Evolutionary conservation across 208 protist species (phyloP).

Genomic region (Trypanosoma grayi): DNA sequence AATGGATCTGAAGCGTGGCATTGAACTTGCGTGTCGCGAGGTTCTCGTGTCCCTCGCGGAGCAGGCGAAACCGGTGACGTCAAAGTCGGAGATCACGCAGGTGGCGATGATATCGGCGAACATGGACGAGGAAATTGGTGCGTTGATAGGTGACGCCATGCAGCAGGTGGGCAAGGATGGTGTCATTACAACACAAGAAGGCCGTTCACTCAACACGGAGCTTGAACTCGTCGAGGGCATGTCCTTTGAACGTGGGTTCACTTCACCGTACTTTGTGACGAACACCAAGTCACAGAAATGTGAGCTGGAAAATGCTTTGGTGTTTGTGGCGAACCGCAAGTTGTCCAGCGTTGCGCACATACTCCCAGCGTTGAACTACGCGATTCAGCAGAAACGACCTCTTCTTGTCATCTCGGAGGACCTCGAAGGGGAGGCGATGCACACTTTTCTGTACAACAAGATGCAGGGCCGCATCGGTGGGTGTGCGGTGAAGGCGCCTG

Average conservation of each 20-base stretch:
- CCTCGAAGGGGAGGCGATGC: slow-evolving; percentile 90
- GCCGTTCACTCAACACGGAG: slow-evolving; percentile 98
- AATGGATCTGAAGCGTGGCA: slow-evolving; percentile 99
- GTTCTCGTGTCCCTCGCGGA: slow-evolving; percentile 93
- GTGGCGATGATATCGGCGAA: slow-evolving; percentile 99
- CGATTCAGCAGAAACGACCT: slow-evolving; percentile 80
- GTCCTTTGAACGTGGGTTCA: slow-evolving; percentile 98
- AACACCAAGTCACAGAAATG: slow-evolving; percentile 97
- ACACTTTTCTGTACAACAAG: slow-evolving; percentile 95
- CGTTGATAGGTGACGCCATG: slow-evolving; percentile 99
- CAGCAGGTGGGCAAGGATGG: slow-evolving; percentile 99
- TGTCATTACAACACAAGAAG: slow-evolving; percentile 99
- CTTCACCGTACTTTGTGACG: slow-evolving; percentile 99
- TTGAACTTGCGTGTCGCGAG: slow-evolving; percentile 95
- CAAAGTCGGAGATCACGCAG: slow-evolving; percentile 97
- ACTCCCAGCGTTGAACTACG: slow-evolving; percentile 82
- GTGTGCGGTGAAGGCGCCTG: slow-evolving; percentile 96
- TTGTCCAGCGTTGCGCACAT: slow-evolving; percentile 76
- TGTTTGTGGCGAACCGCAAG: slow-evolving; percentile 93
- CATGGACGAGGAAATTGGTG: slow-evolving; percentile 98
- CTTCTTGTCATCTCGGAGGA: slow-evolving; percentile 91
- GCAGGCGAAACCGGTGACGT: slow-evolving; percentile 94
- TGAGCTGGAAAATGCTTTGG: slow-evolving; percentile 95
- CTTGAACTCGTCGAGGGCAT: slow-evolving; percentile 99
- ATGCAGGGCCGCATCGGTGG: slow-evolving; percentile 81